Conservation (phyloP, 2,329 filamentous ascomycete species). For the Alternaria alternata region DNA sequence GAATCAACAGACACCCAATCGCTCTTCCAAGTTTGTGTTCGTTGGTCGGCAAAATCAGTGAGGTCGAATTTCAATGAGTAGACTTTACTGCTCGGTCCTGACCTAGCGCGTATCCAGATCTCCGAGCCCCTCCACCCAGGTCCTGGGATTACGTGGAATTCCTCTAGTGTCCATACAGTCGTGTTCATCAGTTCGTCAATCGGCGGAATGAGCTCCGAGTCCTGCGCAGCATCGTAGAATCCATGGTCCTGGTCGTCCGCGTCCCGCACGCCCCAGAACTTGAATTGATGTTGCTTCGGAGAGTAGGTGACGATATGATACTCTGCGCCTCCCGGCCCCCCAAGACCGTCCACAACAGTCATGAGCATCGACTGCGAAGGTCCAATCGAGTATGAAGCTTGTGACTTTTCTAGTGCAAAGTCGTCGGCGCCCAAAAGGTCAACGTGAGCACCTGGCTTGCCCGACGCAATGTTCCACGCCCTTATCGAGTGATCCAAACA, state of each 20-base stretch:
- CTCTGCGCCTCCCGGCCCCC: conserved; percentile 56
- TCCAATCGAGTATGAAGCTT: conserved; percentile 76
- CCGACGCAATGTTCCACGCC: conserved; percentile 87
- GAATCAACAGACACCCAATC: conserved; percentile 58
- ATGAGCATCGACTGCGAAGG: conserved; percentile 80
- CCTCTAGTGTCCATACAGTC: conserved; percentile 61
- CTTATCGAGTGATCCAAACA: conserved; percentile 89
- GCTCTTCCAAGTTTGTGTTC: conserved; percentile 72
- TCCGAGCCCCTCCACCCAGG: conserved; percentile 51
- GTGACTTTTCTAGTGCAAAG: conserved; percentile 69
- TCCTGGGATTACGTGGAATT: conserved; percentile 54
- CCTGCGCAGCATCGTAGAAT: conserved; percentile 75
- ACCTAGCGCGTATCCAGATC: conserved; percentile 61
- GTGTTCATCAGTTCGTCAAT: conserved; percentile 60
- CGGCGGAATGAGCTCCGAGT: conserved; percentile 69
- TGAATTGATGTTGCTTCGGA: conserved; percentile 89
- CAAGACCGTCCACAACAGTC: conserved; percentile 69
- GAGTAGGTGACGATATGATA: conserved; percentile 83
- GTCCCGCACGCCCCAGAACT: conserved; percentile 83
- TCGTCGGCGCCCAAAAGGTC: conserved; percentile 75
- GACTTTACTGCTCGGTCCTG: conserved; percentile 68
- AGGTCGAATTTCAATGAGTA: conserved; percentile 77
- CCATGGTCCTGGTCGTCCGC: conserved; percentile 65
- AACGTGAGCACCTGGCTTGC: conserved; percentile 76
- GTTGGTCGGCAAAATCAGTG: conserved; percentile 67